Base-by-base conservation (phyloP, 2,329 filamentous ascomycete species). In the Colletotrichum sp. region DNA sequence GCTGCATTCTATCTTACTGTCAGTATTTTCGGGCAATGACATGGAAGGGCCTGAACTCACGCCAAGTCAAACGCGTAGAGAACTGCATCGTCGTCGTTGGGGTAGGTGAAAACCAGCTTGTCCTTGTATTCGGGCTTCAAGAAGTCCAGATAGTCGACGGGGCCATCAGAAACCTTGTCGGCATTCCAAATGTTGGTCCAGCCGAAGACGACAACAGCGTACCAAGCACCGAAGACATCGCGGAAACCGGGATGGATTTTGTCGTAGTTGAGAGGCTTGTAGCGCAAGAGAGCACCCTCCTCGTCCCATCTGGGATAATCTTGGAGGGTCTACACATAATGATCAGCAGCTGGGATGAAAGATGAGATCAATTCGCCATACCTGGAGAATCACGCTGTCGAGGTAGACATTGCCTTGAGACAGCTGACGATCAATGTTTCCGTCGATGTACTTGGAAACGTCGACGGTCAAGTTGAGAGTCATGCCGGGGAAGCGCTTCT, bases 401-500 rank as follows among this genome's bases (percentile, higher is more conserved):
- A 87, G 84, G 9, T 82, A 83, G 10, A 86, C 81, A 6, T 81
- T 82, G 9, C 82, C 80, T 2, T 78, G 74, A 6, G 84, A 85
- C 2, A 90, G 81, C 71, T 89, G 86, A 59, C 84, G 80, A 77
- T 91, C 88, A 14, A 91, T 79, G 18, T 83, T 82, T 18, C 78
- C 82, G 71, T 90, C 87, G 77, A 89, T 89, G 76, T 91, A 91
- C 78, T 91, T 91, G 74, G 89, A 90, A 87, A 91, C 78, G 91
- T 91, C 73, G 89, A 90, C 87, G 0, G 89, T 90, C 39, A 90
- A 52, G 77, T 91, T 90, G 30, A 91, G 84, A 7, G 84, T 87
- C 73, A 90, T 86, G 7, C 85, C 85, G 0, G 89, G 89, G 78
- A 90, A 91, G 1, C 83, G 82, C 2, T 79, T 76, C 76, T 89